Base-by-base conservation (phyloP, 1,284 basidiomycete genomes). In the Exobasidium cylindrosporum region DNA sequence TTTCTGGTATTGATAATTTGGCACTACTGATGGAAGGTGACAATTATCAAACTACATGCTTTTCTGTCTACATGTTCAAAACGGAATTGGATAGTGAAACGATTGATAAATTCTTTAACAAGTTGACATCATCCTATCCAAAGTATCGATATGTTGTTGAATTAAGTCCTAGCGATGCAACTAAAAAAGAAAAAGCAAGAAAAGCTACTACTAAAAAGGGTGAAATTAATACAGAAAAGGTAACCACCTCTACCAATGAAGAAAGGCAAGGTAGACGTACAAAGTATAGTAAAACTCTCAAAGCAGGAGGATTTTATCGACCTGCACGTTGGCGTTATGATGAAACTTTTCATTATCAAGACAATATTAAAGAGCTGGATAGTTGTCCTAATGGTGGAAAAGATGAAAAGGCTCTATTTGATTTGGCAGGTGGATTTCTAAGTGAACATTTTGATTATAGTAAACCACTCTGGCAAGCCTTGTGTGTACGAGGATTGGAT, bases 1-100 rank as follows among this genome's bases (percentile, higher is more conserved):
- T 77, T 49, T 74, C 72, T 5, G 77, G 77, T 24, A 78, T 79
- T 60, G 77, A 79, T 63, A 79, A 79, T 47, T 57, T 79, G 4
- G 71, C 74, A 0, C 68, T 78, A 28, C 57, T 79, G 6, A 75
- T 79, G 74, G 77, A 79, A 46, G 68, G 74, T 53, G 73, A 77
- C 46, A 56, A 67, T 14, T 79, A 77, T 65, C 75, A 75, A 44
- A 69, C 70, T 26, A 76, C 68, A 46, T 79, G 77, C 66, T 79
- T 73, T 67, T 77, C 74, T 54, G 75, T 79, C 53, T 79, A 79
- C 70, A 66, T 76, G 62, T 79, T 79, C 69, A 70, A 70, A 47
- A 62, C 73, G 28, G 67, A 68, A 52, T 65, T 79, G 55, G 76
- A 78, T 57, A 64, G 72, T 56, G 63, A 69, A 58, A 78, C 77